Evolutionary conservation across 116 monocot species (phyloP).

Genomic region (Posidonia oceanica): DNA sequence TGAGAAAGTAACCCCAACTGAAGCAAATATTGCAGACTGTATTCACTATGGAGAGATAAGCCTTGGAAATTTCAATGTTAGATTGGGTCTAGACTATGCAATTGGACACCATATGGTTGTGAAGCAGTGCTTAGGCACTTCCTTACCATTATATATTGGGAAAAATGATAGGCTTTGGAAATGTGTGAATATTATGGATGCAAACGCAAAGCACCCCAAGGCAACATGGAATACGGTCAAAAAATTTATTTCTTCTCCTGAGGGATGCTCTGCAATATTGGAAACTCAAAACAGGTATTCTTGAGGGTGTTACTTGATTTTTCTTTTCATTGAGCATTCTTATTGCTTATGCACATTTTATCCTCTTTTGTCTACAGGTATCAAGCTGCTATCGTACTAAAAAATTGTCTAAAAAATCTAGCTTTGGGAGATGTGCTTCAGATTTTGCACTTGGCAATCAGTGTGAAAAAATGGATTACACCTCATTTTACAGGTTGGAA

Average conservation of each 20-base stretch:
- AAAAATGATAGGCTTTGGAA: slow-evolving; percentile 52
- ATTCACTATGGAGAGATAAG: slow-evolving; percentile 51
- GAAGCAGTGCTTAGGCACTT: slow-evolving; percentile 39
- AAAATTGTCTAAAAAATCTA: slow-evolving; percentile 38
- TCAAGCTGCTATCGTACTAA: slow-evolving; percentile 55
- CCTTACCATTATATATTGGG: slow-evolving; percentile 32
- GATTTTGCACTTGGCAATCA: slow-evolving; percentile 35
- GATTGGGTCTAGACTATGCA: slow-evolving; percentile 34
- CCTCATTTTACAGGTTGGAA: slow-evolving; percentile 65
- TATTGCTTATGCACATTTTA: not conserved
- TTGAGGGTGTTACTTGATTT: no score
- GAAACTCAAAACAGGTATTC: slow-evolving; percentile 48
- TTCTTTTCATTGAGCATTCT: not conserved
- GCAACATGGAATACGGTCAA: slow-evolving; percentile 29
- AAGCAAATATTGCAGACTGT: slow-evolving; percentile 68
- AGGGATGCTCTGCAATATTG: slow-evolving; percentile 30
- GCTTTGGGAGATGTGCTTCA: slow-evolving; percentile 49
- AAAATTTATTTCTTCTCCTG: slow-evolving; percentile 30
- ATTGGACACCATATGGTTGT: slow-evolving; percentile 29
- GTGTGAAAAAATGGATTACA: slow-evolving; percentile 59
- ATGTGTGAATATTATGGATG: slow-evolving; percentile 58
- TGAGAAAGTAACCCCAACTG: slow-evolving; percentile 49
- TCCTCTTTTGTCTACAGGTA: slow-evolving; percentile 28
- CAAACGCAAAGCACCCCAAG: slow-evolving; percentile 34
- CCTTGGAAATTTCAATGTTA: slow-evolving; percentile 33